Percentiles rank a stretch among this genome's conserved stretches.
Evolutionary conservation across 1,139 yeast species (phyloP).

Genomic region (Saccharomyces hybrid): DNA sequence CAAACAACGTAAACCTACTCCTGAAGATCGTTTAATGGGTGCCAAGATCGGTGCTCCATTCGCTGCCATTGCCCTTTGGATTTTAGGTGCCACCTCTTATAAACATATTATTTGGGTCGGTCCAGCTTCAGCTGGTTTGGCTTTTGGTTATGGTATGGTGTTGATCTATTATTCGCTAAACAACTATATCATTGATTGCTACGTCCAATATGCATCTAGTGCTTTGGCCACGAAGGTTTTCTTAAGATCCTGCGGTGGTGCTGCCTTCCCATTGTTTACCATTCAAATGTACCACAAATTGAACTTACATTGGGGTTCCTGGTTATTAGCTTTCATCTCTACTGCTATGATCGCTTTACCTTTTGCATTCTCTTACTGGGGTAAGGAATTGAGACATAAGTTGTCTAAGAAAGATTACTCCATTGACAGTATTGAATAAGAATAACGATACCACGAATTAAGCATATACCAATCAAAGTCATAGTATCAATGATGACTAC

Average conservation of each 20-base stretch:
- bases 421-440: slow-evolving; percentile 24
- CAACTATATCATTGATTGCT: slow-evolving; percentile 82
- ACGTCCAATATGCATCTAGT: slow-evolving; percentile 76
- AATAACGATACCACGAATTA: neutral
- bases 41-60: slow-evolving; percentile 88
- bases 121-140: slow-evolving; percentile 83
- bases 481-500: neutral
- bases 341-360: slow-evolving; percentile 81
- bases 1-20: slow-evolving; percentile 57
- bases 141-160: slow-evolving; percentile 90
- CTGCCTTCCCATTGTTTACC: slow-evolving; percentile 63
- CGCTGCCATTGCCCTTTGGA: slow-evolving; percentile 79
- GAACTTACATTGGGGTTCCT: slow-evolving; percentile 67
- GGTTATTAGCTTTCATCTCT: slow-evolving; percentile 71
- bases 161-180: slow-evolving; percentile 77
- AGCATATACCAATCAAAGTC: neutral
- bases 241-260: slow-evolving; percentile 74
- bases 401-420: slow-evolving; percentile 62
- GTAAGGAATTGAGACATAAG: slow-evolving; percentile 54
- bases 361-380: slow-evolving; percentile 66
- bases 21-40: slow-evolving; percentile 80
- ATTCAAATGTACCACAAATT: slow-evolving; percentile 66
- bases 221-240: slow-evolving; percentile 88
- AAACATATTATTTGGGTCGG: slow-evolving; percentile 85
- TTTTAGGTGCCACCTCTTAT: slow-evolving; percentile 80